Base-by-base conservation (phyloP, 129 eudicot species). In the Tanacetum coccineum region DNA sequence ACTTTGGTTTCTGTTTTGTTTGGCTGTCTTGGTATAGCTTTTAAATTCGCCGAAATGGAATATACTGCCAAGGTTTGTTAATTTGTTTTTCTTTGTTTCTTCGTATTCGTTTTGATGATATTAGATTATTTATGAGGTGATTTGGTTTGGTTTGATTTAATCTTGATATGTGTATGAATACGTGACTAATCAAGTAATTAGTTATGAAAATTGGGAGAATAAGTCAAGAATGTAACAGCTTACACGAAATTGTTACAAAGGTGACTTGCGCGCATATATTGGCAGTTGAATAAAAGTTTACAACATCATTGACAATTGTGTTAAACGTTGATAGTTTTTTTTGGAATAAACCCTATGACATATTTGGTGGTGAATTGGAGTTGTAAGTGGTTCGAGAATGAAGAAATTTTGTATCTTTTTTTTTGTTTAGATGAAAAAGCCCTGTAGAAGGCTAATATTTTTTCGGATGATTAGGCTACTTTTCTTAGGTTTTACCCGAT, bases 11-110 rank as follows among this genome's bases (percentile, higher is more conserved):
- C 97, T 46, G 81, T 91, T 9, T 90, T 91, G 71, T 87, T 87
- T 74, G 78, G 83, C n/a, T 87, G 74, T 55, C 80, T 87, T 2
- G 95, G 95, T 36, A 78, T 87, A 71, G 95, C 95, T 54, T 87
- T 87, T 60, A 87, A 82, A 80, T 87, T 87, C 64, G 95, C 95
- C 19, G 91, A 87, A 60, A 70, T 83, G 82, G 96, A 88, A 76
- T 88, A 88, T 71, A 78, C 78, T 11, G 68, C 87, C 20, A 91
- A 91, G 97, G 97, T 91, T 53, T 68, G 63, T 14, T 59, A 64
- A 36, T 53, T 20, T 36, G 11, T 14, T 64, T 58, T 13, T 20
- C 1, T 36, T 36, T 36, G 42, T n/a, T 40, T 39, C 4, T 13
- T 26, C 47, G 25, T 15, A 0, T 3, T 47, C 2, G 13, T 47